Conservation (phyloP, 2,329 filamentous ascomycete species). For the Tolypocladium tundrense region DNA sequence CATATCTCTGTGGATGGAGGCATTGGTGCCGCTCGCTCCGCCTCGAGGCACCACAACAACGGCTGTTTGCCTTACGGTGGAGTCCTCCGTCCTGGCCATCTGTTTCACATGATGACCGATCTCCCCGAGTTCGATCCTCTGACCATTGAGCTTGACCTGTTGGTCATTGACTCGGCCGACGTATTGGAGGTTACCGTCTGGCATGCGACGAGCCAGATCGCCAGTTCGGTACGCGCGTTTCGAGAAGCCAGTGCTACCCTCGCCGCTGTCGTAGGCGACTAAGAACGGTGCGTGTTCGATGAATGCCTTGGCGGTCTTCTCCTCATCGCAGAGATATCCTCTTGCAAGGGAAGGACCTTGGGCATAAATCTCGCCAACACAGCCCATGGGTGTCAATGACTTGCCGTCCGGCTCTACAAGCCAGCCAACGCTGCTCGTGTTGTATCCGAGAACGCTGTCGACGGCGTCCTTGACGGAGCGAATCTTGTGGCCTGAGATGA, state of each 20-base stretch:
- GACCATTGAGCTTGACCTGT: constrained; percentile 8
- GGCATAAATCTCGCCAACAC: constrained; percentile 11
- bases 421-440: constrained; percentile 6
- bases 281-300: constrained; percentile 4
- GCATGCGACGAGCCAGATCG: constrained; percentile 3
- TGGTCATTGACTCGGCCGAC: not conserved
- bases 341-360: constrained; percentile 28
- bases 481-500: not conserved
- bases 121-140: constrained; percentile 11
- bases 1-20: not conserved
- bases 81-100: not conserved
- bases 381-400: constrained; percentile 9
- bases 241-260: constrained; percentile 6
- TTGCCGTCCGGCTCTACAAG: not conserved
- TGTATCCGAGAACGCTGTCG: constrained; percentile 3
- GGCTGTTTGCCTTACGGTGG: not conserved
- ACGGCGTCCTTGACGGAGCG: not conserved
- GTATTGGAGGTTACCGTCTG: not conserved
- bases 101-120: constrained; percentile 5
- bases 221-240: constrained; percentile 8
- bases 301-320: constrained; percentile 16
- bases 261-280: constrained; percentile 13
- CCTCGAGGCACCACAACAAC: not conserved
- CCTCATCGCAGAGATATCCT: constrained; percentile 34
- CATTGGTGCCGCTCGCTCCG: not conserved